Evolutionary conservation across 1,284 basidiomycete species (phyloP).

Genomic region (Limonomyces culmigenus): DNA sequence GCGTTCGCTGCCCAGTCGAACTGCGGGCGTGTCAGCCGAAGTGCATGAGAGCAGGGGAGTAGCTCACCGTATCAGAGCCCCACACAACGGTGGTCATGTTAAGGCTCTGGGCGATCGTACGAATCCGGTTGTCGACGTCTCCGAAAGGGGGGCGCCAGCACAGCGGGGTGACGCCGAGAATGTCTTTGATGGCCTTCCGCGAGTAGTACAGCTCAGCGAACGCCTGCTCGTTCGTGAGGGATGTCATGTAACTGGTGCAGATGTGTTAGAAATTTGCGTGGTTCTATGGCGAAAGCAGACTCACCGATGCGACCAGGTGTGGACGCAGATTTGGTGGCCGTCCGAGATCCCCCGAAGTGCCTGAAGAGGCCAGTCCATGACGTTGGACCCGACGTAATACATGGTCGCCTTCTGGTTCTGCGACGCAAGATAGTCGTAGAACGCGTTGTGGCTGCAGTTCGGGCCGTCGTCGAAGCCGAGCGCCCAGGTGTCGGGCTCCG

Average conservation of each 20-base stretch:
- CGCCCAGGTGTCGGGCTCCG: constrained; percentile 50
- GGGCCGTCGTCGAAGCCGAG: constrained; percentile 59
- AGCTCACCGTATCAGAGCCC: too few relatives aligned
- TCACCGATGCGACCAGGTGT: constrained; percentile 65
- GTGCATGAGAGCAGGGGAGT: too few relatives aligned
- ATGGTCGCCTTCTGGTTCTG: constrained; percentile 60
- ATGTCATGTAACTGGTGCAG: constrained; percentile 47
- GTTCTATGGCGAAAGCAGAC: constrained; percentile 4
- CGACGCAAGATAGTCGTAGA: constrained; percentile 43
- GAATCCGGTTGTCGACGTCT: constrained; percentile 17
- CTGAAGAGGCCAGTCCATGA: constrained; percentile 55
- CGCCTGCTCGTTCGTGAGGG: constrained; percentile 72
- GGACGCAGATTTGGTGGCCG: constrained; percentile 67
- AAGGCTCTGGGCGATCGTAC: too few relatives aligned
- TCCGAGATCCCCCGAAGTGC: constrained; percentile 47
- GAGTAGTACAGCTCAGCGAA: constrained; percentile 93
- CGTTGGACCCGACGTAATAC: constrained; percentile 71
- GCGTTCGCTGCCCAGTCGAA: too few relatives aligned
- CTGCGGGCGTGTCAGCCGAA: too few relatives aligned
- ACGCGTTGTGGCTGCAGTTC: constrained; percentile 48
- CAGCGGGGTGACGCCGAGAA: constrained; percentile 69
- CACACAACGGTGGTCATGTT: too few relatives aligned
- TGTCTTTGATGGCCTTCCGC: constrained; percentile 62
- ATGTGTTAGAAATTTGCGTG: constrained; percentile 9
- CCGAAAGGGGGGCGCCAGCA: constrained; percentile 37